phyloP scores from a whole-genome alignment of 2,329 filamentous ascomycete species.

The Proliferodiscus dingleyae region DNA sequence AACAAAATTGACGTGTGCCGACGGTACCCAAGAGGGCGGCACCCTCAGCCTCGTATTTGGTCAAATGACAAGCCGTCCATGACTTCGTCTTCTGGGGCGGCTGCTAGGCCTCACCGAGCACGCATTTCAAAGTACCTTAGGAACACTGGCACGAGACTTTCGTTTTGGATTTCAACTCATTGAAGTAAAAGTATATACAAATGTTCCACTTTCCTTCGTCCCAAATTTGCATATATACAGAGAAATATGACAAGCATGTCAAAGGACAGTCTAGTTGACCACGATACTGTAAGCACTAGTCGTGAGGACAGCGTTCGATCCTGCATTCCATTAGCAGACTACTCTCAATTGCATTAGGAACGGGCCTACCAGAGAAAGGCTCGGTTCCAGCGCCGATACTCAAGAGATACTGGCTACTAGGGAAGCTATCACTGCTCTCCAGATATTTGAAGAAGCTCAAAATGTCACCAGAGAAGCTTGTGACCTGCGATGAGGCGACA shows the following conservation, averaged over 20 bases:
- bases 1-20: not conserved
- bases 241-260: not conserved
- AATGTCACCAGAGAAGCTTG: constrained; percentile 51
- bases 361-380: constrained; percentile 46
- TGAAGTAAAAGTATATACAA: not conserved
- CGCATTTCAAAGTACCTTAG: too few relatives aligned
- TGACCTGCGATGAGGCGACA: constrained; percentile 41
- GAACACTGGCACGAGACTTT: too few relatives aligned
- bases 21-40: not conserved
- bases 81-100: too few relatives aligned
- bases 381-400: constrained; percentile 51
- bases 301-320: constrained; percentile 38
- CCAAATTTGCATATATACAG: not conserved
- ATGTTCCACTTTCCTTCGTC: not conserved
- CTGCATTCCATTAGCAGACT: constrained; percentile 11
- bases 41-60: not conserved
- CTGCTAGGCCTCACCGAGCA: too few relatives aligned
- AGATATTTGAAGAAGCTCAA: constrained; percentile 54
- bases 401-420: constrained; percentile 46
- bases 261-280: constrained; percentile 3
- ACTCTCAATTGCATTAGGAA: not conserved
- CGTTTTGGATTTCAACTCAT: not conserved
- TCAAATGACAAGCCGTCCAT: not conserved
- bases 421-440: constrained; percentile 41
- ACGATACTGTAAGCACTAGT: constrained; percentile 32